Conservation (phyloP, 805 yeast genomes). For the Debaryomyces prosopidis region DNA sequence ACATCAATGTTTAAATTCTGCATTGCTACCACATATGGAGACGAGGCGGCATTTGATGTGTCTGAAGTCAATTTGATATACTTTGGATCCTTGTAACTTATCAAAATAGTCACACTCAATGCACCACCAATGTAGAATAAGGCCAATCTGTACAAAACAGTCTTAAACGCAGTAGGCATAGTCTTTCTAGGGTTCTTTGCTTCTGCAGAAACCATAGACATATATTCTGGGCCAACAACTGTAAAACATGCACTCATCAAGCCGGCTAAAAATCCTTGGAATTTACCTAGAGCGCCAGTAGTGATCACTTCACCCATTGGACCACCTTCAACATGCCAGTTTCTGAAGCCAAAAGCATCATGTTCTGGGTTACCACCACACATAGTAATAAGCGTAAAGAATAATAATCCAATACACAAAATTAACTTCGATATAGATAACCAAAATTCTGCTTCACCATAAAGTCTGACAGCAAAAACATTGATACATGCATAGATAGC, state of each 20-base stretch:
- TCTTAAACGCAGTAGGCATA: slow-evolving; percentile 41
- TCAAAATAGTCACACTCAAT: slow-evolving; percentile 39
- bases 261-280: slow-evolving; percentile 44
- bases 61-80: slow-evolving; percentile 18
- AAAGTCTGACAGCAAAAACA: slow-evolving; percentile 47
- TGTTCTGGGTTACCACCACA: slow-evolving; percentile 38
- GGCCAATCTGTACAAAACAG: slow-evolving; percentile 44
- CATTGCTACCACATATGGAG: slow-evolving; percentile 48
- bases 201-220: slow-evolving; percentile 47
- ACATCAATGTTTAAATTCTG: slow-evolving; percentile 58
- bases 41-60: slow-evolving; percentile 27
- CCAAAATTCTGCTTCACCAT: slow-evolving; percentile 55
- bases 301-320: slow-evolving; percentile 38
- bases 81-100: slow-evolving; percentile 34
- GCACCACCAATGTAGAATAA: slow-evolving; percentile 48
- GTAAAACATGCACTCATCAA: slow-evolving; percentile 39
- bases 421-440: slow-evolving; percentile 39
- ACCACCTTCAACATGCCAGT: slow-evolving; percentile 37
- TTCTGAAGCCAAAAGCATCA: slow-evolving; percentile 35
- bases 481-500: slow-evolving; percentile 44
- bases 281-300: slow-evolving; percentile 38
- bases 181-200: slow-evolving; percentile 42
- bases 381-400: slow-evolving; percentile 37
- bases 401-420: slow-evolving; percentile 38
- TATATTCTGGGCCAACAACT: slow-evolving; percentile 45